phyloP scores from a whole-genome alignment of 2,329 filamentous ascomycete genomes.

The Penicillium aurantiogriseum region DNA sequence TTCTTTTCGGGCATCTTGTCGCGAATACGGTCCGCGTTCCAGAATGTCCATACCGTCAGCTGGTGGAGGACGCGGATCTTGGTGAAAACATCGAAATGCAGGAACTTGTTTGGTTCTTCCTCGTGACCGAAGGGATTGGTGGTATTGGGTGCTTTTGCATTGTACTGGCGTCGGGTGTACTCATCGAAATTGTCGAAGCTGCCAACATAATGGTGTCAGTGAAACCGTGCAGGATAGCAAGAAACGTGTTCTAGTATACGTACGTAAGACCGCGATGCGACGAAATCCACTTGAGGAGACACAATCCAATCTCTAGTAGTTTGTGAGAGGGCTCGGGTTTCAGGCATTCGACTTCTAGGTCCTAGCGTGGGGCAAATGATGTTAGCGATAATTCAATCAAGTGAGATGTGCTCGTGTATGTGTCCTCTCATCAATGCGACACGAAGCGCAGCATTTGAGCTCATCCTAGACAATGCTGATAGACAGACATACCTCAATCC shows the following conservation, averaged over 20 bases:
- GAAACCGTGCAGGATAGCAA: neutral
- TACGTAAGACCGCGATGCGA: constrained; percentile 91
- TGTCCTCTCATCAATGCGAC: constrained; percentile 2
- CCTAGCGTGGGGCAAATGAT: constrained; percentile 53
- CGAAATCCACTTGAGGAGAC: constrained; percentile 87
- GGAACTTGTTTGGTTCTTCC: constrained; percentile 70
- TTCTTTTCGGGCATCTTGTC: constrained; percentile 81
- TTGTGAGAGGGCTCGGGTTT: constrained; percentile 69
- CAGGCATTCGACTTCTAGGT: constrained; percentile 83
- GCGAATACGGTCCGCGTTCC: constrained; percentile 80
- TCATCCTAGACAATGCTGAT: neutral
- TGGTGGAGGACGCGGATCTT: constrained; percentile 81
- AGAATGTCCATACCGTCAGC: constrained; percentile 83
- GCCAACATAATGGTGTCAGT: constrained; percentile 12
- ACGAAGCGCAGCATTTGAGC: constrained; percentile 14
- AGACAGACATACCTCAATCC: constrained; percentile 72
- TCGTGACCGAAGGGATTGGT: constrained; percentile 82
- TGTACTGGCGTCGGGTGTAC: constrained; percentile 84
- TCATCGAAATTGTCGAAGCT: constrained; percentile 90
- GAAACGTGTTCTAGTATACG: constrained; percentile 36
- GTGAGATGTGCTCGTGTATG: too few species aligned
- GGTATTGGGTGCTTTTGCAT: constrained; percentile 68
- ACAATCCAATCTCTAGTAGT: constrained; percentile 77
- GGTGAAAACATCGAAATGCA: constrained; percentile 75
- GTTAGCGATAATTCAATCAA: neutral